Conservation (phyloP, 176 grass and related monocot species). For the Triticum urartu region DNA sequence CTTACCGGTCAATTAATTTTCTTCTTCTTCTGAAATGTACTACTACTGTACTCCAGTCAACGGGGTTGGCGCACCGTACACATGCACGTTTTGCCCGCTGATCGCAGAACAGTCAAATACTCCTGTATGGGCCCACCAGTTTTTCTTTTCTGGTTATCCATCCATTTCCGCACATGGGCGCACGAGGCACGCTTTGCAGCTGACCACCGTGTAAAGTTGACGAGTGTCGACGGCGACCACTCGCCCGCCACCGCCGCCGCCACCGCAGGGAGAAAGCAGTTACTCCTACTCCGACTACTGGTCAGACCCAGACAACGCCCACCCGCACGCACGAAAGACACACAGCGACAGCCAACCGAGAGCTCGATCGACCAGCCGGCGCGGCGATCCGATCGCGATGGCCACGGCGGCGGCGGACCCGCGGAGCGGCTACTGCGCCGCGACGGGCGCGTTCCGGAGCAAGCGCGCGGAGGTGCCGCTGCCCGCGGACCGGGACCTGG, state of each 20-base stretch:
- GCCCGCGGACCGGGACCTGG: constrained; percentile 41
- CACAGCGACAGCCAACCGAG: background rate
- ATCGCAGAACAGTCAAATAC: background rate
- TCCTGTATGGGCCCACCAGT: background rate
- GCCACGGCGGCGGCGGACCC: constrained; percentile 26
- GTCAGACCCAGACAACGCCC: background rate
- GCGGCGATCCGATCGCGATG: constrained; percentile 32
- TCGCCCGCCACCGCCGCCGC: background rate
- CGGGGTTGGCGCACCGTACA: too few relatives aligned
- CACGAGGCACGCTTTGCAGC: constrained; percentile 20
- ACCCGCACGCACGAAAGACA: background rate
- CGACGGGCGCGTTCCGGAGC: constrained; percentile 64
- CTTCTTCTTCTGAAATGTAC: too few relatives aligned
- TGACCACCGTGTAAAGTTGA: background rate
- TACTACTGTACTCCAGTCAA: too few relatives aligned
- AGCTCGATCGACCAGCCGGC: background rate
- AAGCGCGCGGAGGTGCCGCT: constrained; percentile 57
- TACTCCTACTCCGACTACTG: background rate
- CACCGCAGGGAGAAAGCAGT: background rate
- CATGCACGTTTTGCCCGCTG: background rate
- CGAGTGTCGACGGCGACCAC: background rate
- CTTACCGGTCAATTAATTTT: too few relatives aligned
- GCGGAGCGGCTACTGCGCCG: constrained; percentile 68
- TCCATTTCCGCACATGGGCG: background rate
- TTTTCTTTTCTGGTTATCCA: background rate